Conservation (phyloP, 2,329 filamentous ascomycete genomes). For the Colletotrichum sp. region DNA sequence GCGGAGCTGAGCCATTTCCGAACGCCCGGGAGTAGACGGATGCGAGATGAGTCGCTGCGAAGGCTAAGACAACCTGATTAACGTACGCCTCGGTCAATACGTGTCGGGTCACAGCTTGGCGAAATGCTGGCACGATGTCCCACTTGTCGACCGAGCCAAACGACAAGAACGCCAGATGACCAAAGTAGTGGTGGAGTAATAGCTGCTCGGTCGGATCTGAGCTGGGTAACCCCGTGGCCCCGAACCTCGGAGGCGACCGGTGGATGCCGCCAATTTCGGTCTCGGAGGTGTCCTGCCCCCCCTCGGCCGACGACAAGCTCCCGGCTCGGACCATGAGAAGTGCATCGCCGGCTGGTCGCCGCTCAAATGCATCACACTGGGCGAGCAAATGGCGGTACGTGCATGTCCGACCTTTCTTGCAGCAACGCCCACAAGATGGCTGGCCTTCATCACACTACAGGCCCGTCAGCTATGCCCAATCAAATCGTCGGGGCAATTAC, state of each 20-base stretch:
- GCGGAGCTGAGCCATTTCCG: neutral
- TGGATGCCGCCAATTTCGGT: neutral
- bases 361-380: neutral
- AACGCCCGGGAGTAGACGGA: neutral
- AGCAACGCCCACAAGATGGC: neutral
- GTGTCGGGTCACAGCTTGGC: neutral
- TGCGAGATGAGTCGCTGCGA: neutral
- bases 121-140: neutral
- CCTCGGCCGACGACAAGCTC: neutral
- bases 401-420: neutral
- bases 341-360: neutral
- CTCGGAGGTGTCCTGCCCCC: too few relatives aligned
- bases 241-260: neutral
- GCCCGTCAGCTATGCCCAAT: neutral
- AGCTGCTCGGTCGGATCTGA: neutral
- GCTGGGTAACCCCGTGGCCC: neutral
- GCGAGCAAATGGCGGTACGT: neutral
- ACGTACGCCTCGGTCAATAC: neutral
- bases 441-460: neutral
- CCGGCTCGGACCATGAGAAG: neutral
- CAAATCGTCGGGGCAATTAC: neutral
- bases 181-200: neutral
- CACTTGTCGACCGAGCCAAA: neutral
- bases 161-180: neutral
- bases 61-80: neutral